Base-by-base conservation (phyloP, 768 basidiomycete genomes). In the Pleurotus pulmonarius region DNA sequence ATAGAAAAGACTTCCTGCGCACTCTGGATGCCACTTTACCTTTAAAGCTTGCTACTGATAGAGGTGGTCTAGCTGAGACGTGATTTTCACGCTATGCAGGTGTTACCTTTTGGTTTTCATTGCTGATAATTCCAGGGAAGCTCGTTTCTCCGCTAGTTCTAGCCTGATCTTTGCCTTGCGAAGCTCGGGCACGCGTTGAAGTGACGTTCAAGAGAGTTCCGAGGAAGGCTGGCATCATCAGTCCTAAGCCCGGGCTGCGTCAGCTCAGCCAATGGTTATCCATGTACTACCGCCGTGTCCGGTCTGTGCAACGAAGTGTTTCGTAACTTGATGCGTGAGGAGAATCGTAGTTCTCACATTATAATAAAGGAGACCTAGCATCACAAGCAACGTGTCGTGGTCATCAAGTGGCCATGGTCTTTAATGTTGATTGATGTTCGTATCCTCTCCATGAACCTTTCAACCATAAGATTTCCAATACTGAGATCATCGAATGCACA, bases 101-200 rank as follows among this genome's bases (percentile, higher is more conserved):
- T 34, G 11, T 34, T 34, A 34, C 29, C 29, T 34, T 34, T 34
- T 44, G 20, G 20, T 7, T 26, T 26, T 22, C 41, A 3, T 11
- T 53, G 11, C 18, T 20, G 38, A 40, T 18, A 53, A 40, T 53
- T 34, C 7, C 7, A 34, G 29, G 29, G 29, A 53, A 25, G 34
- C 20, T 44, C 37, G 13, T 41, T 39, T 20, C 39, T 41, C 51
- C 51, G 51, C 51, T 41, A 39, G 38, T 53, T 53, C 51, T 53
- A 53, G 51, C 39, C 20, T 38, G 51, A 53, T 53, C 38, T 41
- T 41, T 22, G 34, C 51, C 51, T 41, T 18, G 9, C 37, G 39
- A 53, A 41, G 38, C 4, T 53, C 38, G 29, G 8, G 9, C 29
- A 34, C 29, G 29, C 9, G 29, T 34, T 29, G 15, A 20, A 25